Evolutionary conservation across 805 yeast genomes (phyloP).

Genomic region (Kodamaea kakaduensis): DNA sequence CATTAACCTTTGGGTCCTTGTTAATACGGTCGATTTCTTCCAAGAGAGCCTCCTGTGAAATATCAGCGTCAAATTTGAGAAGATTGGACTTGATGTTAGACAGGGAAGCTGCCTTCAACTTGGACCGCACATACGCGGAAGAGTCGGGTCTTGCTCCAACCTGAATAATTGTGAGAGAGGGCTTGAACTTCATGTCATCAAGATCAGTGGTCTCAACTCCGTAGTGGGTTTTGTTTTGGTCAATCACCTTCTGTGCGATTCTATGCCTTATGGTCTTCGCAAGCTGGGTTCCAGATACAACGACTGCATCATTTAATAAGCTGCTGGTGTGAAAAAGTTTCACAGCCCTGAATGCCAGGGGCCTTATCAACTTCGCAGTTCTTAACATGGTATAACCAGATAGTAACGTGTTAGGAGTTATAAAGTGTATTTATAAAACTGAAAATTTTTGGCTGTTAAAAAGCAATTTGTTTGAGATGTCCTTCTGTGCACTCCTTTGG

Average conservation of each 20-base stretch:
- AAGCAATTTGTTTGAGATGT: constrained; percentile 3
- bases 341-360: constrained; percentile 4
- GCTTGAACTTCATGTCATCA: constrained; percentile 50
- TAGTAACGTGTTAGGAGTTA: not conserved
- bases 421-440: not conserved
- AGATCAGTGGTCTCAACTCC: constrained; percentile 14
- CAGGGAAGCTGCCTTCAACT: constrained; percentile 82
- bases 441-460: constrained; percentile 4
- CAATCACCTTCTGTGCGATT: constrained; percentile 39
- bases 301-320: constrained; percentile 27
- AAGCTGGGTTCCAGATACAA: constrained; percentile 41
- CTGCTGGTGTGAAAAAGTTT: constrained; percentile 10
- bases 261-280: constrained; percentile 35
- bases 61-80: constrained; percentile 58
- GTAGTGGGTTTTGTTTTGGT: constrained; percentile 24
- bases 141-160: constrained; percentile 91
- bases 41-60: constrained; percentile 58
- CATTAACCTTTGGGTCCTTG: constrained; percentile 73
- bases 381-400: constrained; percentile 2
- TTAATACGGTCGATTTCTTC: constrained; percentile 61
- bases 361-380: constrained; percentile 3
- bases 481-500: constrained; percentile 1
- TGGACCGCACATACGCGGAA: constrained; percentile 86
- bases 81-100: constrained; percentile 71
- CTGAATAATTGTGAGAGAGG: constrained; percentile 79